Base-by-base conservation (phyloP, 495 filamentous ascomycete genomes). In the Rhizodiscina lignyota region DNA sequence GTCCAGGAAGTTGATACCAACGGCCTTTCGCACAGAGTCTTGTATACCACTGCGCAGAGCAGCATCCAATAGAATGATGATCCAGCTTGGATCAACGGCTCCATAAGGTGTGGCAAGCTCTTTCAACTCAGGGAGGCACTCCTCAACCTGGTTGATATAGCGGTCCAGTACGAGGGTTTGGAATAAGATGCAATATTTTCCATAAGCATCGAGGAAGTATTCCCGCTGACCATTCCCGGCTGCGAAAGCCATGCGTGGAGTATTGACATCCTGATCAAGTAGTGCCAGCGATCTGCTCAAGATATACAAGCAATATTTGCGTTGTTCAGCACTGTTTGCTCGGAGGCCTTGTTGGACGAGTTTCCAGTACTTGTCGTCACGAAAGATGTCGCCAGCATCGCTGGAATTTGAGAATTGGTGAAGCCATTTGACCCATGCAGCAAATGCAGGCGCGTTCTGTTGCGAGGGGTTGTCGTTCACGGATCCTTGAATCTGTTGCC, bases 111-210 rank as follows among this genome's bases (percentile, higher is more conserved):
- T 8, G 10, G 6, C 18, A 18, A 18, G 8, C 17, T 18, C 8
- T 6, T 32, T 32, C 10, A 32, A 16, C 10, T 32, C 10, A 10
- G 30, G 30, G 8, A 32, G 8, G 35, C 55, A 54, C 4, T 49
- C 59, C 24, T 53, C 22, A 12, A 58, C 47, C 36, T 62, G 59
- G 38, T 62, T 62, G 18, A 51, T 32, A 38, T 60, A 60, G 5
- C 59, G 41, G 21, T 47, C 51, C 10, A 62, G 43, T 6, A 58
- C 43, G 11, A 62, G 46, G 8, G 43, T 55, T 38, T 59, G 55
- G 34, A 53, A 58, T 2, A 62, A 36, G 6, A 43, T 52, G 41
- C 43, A 42, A 39, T 51, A 60, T 23, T 45, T 48, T 4, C 41
- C 48, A 29, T 54, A 61, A 17, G 50, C 46, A 13, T 31, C 20